Base-by-base conservation (phyloP, 129 eudicot genomes). In the Flaveria linearis region DNA sequence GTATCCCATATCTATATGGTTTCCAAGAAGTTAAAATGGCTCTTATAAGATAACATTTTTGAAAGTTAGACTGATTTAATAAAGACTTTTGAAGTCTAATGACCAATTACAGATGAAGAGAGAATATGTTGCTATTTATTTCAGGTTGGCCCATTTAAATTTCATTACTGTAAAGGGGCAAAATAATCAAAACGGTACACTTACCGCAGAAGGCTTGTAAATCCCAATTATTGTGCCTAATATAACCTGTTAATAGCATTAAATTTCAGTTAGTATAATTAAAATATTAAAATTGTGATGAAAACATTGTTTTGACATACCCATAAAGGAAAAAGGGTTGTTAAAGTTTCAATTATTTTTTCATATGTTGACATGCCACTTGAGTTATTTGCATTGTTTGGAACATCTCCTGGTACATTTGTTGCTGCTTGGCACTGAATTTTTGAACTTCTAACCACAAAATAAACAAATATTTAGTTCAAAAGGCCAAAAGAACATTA, bases 261-360 rank as follows among this genome's bases (percentile, higher is more conserved):
- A 60, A 55, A 78, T 13, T 43, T 66, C 39, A 74, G 70, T 51
- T 20, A 68, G 10, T 28, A 17, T 50, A 65, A 26, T 36, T 33
- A 5, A 41, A 26, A 39, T 25, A 16, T 11, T 17, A 55, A 41
- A 56, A 81, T 46, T 46, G 46, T 67, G 56, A 56, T 75, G 36
- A 74, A 45, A n/a, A 28, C 1, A 9, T 62, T 50, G 49, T 60
- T 67, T 10, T 60, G 62, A 77, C 96, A 77, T 86, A 94, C 99
- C 99, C 99, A 94, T 60, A 91, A 68, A 73, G 99, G 99, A 89
- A 94, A 94, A 78, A 94, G 96, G 50, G 99, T 94, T 10, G 99
- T 94, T 83, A 94, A 83, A 13, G 96, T 91, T 85, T 94, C 97
- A 69, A 94, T 91, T 71, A 89, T 82, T 82, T 68, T 84, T 85